Percentiles rank a stretch among this genome's conserved stretches.
These are phyloP conservation scores for Botrytis deweyae DNA, from an alignment of 2,329 filamentous ascomycete species.

Conservation along the genomic window DNA sequence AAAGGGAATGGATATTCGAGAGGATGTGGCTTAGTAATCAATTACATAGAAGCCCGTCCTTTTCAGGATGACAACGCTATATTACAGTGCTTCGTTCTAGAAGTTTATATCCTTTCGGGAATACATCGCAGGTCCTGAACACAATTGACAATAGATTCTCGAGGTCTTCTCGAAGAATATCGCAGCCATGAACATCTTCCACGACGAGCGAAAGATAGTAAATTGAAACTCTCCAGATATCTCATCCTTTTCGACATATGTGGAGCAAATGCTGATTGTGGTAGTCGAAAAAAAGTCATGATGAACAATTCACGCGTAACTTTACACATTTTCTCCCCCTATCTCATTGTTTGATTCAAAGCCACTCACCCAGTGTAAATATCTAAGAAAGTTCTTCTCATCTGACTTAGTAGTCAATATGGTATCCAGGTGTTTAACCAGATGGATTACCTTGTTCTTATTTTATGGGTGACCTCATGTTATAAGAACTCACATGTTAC, in stretches of 20 bases:
- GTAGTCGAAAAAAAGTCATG: background rate
- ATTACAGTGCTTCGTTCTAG: background rate
- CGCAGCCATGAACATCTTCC: background rate
- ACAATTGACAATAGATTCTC: background rate
- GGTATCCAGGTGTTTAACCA: background rate
- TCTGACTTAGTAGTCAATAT: background rate
- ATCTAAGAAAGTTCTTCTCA: background rate
- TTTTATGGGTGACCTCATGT: background rate
- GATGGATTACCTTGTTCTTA: background rate
- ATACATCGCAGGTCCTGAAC: background rate
- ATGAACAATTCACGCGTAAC: background rate
- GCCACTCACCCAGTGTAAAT: background rate
- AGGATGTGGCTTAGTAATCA: background rate
- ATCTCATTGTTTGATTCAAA: background rate
- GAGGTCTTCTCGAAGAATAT: background rate
- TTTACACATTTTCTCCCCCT: background rate
- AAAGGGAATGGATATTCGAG: background rate
- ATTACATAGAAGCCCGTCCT: background rate
- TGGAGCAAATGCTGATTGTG: background rate
- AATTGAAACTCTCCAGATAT: background rate
- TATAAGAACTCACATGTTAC: background rate
- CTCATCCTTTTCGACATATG: background rate
- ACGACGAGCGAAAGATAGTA: background rate
- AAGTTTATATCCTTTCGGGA: background rate
- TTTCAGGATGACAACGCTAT: background rate